Percentiles rank a stretch among this genome's conserved stretches.
phyloP scores from a whole-genome alignment of 768 basidiomycete species.

The Suillus decipiens region DNA sequence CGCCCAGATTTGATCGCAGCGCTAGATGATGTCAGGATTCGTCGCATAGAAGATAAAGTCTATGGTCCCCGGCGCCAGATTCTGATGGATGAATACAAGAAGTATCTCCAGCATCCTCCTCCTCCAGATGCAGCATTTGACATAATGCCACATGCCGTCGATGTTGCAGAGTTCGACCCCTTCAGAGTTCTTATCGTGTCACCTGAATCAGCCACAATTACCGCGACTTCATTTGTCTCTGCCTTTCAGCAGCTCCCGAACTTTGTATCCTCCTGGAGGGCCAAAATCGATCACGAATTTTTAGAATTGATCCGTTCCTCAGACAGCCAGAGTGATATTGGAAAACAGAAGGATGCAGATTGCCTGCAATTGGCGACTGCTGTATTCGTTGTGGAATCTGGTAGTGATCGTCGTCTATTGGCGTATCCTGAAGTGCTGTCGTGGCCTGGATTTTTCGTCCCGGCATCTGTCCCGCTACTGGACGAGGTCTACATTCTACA shows the following conservation, averaged over 20 bases:
- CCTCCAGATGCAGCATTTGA: constrained; percentile 1
- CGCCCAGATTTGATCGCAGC: background rate
- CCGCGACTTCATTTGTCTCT: constrained; percentile 3
- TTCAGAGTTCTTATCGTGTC: constrained; percentile 5
- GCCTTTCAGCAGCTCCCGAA: constrained; percentile 7
- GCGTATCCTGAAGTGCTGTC: constrained; percentile 6
- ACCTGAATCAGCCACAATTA: constrained; percentile 1
- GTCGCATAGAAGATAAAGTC: background rate
- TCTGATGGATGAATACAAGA: background rate
- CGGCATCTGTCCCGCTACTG: too few species aligned
- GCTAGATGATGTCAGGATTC: background rate
- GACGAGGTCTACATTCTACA: background rate
- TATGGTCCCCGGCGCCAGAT: constrained; percentile 3
- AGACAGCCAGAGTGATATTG: background rate
- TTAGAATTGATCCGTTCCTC: background rate
- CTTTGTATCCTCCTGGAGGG: constrained; percentile 7
- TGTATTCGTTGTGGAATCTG: background rate
- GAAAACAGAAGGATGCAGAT: background rate
- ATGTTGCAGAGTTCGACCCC: constrained; percentile 5
- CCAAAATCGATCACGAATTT: constrained; percentile 6
- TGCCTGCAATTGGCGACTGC: constrained; percentile 3
- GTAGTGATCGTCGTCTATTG: background rate
- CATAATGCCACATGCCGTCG: constrained; percentile 3
- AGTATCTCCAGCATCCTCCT: constrained; percentile 1
- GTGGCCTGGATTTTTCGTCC: constrained; percentile 1